Percentiles rank a stretch among this genome's conserved stretches.
These are phyloP conservation scores for Xylaria digitata DNA, from an alignment of 2,329 filamentous ascomycete species.

Conservation along the genomic window DNA sequence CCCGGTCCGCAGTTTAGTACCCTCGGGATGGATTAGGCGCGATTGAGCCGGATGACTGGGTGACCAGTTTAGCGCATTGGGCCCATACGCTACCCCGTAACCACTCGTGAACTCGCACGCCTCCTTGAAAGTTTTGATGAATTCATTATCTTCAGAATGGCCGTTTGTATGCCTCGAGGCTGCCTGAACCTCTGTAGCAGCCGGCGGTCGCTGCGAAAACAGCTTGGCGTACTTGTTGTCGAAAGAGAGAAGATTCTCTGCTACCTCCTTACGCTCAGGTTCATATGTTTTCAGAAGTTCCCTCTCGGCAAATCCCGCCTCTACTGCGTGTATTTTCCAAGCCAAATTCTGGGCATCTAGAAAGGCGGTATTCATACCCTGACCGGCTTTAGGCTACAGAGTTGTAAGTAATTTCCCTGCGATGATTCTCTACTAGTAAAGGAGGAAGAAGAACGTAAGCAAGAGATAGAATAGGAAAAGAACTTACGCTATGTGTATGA, in stretches of 20 bases:
- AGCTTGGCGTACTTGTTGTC: conserved; percentile 90
- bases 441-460: neutral
- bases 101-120: conserved; percentile 92
- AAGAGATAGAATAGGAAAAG: neutral
- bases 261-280: conserved; percentile 83
- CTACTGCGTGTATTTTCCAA: conserved; percentile 95
- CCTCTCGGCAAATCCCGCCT: conserved; percentile 81
- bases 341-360: conserved; percentile 88
- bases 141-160: conserved; percentile 74
- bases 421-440: neutral
- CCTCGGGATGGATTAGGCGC: conserved; percentile 72
- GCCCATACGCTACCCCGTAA: conserved; percentile 87
- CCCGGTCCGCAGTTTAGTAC: conserved; percentile 76
- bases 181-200: conserved; percentile 76
- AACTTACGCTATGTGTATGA: conserved; percentile 77
- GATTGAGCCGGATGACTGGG: conserved; percentile 77
- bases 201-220: conserved; percentile 82
- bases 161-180: conserved; percentile 60
- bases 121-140: conserved; percentile 90
- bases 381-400: conserved; percentile 78
- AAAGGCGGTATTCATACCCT: conserved; percentile 85
- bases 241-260: conserved; percentile 85
- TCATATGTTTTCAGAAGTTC: conserved; percentile 86
- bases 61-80: conserved; percentile 88
- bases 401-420: conserved; percentile 33